Base-by-base conservation (phyloP, 2,329 filamentous ascomycete species). In the Monosporascus sp. region DNA sequence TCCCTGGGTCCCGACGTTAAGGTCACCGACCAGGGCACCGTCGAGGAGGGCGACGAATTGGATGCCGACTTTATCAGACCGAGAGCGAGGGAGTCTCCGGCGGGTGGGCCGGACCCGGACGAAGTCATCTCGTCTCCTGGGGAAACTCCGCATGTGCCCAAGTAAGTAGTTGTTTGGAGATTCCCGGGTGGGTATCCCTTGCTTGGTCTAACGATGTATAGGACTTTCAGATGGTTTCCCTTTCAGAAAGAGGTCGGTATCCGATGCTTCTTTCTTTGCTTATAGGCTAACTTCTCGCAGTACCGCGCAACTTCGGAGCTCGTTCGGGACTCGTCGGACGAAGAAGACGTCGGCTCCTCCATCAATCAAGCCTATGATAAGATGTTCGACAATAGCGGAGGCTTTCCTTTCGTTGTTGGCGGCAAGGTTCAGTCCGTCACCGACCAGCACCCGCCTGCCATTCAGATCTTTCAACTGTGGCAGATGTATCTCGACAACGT, bases 401-500 rank as follows among this genome's bases (percentile, higher is more conserved):
- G 78, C 49, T 84, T 85, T 54, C 80, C 81, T 2, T 83, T 85
- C 60, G 69, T 80, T 31, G 71, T 82, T 17, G 78, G 79, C 28
- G 76, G 74, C 28, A 65, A 71, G 9, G 65, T 65, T 17, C 64
- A 69, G 18, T 71, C 70, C 48, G 70, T 82, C 48, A 75, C 76
- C 3, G 70, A 72, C 48, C 66, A 73, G 17, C 81, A 84, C 57
- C 82, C 82, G 9, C 65, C 77, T 2, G 72, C 78, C 24, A 78
- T 84, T 20, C 80, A 84, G 54, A 84, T 85, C 51, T 79, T 86
- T 55, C 78, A 82, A 58, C 72, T 86, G 18, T 89, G 86, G 86
- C 85, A 88, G 67, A 76, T 82, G 17, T 89, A 87, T 63, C 76
- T 89, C 43, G 80, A 84, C 57, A 88, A 88, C 60, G 81, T 89